Percentiles rank a stretch among this genome's conserved stretches.
Conservation (phyloP, 352 stramenopile genomes). For the Globisporangium okanoganense region DNA sequence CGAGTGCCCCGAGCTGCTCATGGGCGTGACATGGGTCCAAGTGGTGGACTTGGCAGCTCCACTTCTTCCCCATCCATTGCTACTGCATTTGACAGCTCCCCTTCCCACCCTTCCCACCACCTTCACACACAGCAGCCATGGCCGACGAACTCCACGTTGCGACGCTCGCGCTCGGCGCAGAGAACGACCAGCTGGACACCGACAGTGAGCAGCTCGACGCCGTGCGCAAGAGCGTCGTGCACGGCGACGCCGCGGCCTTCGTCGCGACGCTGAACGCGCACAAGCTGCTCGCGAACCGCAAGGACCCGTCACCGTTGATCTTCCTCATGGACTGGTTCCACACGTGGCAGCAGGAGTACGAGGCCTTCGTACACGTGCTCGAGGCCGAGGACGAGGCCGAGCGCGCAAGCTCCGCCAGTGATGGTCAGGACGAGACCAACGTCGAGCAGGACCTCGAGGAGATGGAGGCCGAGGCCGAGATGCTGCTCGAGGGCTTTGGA, state of each 20-base stretch:
- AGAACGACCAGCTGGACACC: constrained; percentile 22
- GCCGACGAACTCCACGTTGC: constrained; percentile 36
- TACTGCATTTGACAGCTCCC: not conserved
- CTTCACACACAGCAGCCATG: constrained; percentile 17
- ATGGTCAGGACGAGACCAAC: constrained; percentile 21
- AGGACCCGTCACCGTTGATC: constrained; percentile 41
- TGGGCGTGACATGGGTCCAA: constrained; percentile 1
- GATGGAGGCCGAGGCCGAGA: constrained; percentile 64
- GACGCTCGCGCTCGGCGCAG: constrained; percentile 37
- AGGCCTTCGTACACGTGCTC: constrained; percentile 70
- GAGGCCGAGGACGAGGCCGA: constrained; percentile 48
- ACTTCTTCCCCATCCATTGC: not conserved
- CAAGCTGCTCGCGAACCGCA: constrained; percentile 22
- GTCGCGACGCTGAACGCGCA: constrained; percentile 27
- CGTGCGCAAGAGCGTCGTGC: constrained; percentile 57
- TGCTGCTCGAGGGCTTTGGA: constrained; percentile 66
- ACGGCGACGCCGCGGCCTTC: constrained; percentile 44
- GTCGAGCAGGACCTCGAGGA: constrained; percentile 67
- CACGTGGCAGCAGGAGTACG: constrained; percentile 85
- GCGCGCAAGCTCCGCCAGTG: constrained; percentile 9
- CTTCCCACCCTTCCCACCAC: not conserved
- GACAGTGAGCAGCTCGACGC: constrained; percentile 42
- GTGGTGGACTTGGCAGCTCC: constrained; percentile 3
- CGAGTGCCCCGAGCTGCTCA: not conserved
- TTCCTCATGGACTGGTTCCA: constrained; percentile 86